A percentile compares a stretch with the other conserved stretches of the same genome.
phyloP scores from a whole-genome alignment of 2,329 filamentous ascomycete genomes.

The Pseudocercospora vitis region DNA sequence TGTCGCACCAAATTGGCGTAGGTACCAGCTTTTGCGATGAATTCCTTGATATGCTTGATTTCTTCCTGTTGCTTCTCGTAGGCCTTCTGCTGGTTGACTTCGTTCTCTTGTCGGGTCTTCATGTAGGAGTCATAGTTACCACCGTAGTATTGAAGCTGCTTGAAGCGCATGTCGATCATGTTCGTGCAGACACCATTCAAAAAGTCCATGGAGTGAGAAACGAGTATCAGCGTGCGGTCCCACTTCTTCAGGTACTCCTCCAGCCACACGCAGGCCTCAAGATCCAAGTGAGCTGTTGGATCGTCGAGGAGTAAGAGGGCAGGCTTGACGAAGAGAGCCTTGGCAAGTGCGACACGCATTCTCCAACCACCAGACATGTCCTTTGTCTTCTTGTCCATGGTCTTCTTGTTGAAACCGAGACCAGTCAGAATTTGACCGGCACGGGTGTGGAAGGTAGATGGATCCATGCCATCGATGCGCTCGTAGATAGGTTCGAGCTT shows the following conservation, averaged over 20 bases:
- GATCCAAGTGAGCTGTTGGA: conserved; percentile 97
- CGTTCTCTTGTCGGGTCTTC: conserved; percentile 92
- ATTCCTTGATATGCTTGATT: conserved; percentile 99
- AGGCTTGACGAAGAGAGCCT: conserved; percentile 98
- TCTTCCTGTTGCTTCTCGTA: conserved; percentile 99
- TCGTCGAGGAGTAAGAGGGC: conserved; percentile 94
- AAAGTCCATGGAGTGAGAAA: conserved; percentile 99
- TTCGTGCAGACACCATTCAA: conserved; percentile 96
- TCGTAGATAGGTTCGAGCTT: conserved; percentile 94
- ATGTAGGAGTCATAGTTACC: conserved; percentile 98
- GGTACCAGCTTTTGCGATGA: conserved; percentile 98
- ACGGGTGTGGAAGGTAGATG: conserved; percentile 92
- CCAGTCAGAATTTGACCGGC: conserved; percentile 95
- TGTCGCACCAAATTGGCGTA: conserved; percentile 99
- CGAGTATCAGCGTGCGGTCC: conserved; percentile 93
- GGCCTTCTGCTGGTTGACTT: conserved; percentile 98
- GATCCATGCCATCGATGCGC: conserved; percentile 99
- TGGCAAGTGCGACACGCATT: conserved; percentile 97
- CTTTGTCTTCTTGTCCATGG: conserved; percentile 99
- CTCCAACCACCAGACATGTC: conserved; percentile 99
- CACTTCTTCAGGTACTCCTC: conserved; percentile 99
- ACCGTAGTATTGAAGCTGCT: conserved; percentile 93
- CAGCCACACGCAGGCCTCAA: conserved; percentile 98
- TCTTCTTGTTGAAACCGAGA: conserved; percentile 98
- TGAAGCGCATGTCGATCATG: conserved; percentile 97